Conservation (phyloP, 495 filamentous ascomycete genomes). For the Aspergillus leporis region DNA sequence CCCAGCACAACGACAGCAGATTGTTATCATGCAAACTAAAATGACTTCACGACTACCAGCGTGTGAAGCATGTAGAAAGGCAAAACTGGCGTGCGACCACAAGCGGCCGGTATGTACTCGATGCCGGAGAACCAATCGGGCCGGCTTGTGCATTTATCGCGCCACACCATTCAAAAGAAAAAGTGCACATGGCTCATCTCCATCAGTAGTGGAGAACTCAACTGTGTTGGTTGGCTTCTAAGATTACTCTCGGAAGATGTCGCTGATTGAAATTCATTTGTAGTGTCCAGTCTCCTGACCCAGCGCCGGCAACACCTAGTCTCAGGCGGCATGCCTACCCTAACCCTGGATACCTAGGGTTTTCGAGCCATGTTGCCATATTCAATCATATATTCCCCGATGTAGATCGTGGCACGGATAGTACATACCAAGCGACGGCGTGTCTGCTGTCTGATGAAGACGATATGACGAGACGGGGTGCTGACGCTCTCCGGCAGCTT, state of each 20-base stretch:
- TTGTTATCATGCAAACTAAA: not conserved
- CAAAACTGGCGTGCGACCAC: conserved; percentile 46
- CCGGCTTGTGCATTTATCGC: conserved; percentile 39
- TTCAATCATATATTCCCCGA: conserved; percentile 40
- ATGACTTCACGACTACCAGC: conserved; percentile 30
- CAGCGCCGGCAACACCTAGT: conserved; percentile 24
- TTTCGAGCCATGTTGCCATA: conserved; percentile 44
- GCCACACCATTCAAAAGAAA: conserved; percentile 39
- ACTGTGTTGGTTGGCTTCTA: not conserved
- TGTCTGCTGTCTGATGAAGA: conserved; percentile 25
- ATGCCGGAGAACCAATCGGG: conserved; percentile 26
- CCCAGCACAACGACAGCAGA: not conserved
- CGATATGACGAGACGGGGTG: conserved; percentile 26
- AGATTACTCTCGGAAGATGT: conserved; percentile 1
- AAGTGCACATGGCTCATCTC: conserved; percentile 12
- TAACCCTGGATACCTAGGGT: conserved; percentile 45
- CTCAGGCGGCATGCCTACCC: conserved; percentile 38
- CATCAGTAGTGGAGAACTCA: conserved; percentile 1
- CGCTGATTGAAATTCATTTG: conserved; percentile 15
- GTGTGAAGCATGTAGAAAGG: conserved; percentile 43
- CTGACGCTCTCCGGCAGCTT: conserved; percentile 29
- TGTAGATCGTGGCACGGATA: conserved; percentile 15
- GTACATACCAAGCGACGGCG: conserved; percentile 11
- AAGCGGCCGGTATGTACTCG: conserved; percentile 40
- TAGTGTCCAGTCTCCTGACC: conserved; percentile 22